Evolutionary conservation across 164 flowering plant genomes (phyloP), one percentile per base, ranked within the genome.

Genomic region (Magnolia officinalis): DNA sequence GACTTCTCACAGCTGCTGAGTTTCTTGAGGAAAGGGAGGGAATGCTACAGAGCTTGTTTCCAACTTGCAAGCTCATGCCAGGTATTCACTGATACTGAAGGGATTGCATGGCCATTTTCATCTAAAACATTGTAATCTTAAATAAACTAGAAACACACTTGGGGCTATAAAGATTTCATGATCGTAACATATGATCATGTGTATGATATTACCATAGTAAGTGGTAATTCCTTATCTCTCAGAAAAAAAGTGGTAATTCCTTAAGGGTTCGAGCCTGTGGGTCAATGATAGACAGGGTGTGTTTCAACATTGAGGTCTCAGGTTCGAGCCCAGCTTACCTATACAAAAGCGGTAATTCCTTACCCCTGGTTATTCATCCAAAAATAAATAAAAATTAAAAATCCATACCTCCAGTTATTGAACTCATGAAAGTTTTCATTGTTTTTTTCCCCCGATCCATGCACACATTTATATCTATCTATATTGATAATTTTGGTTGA

Each of bases 11-110:
- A 0, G 84, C 98, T 70, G 97, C 88, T 78, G 89, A 87, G 51
- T 95, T 95, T 82, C 88, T 95, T 73, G 86, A 88, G 9, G 92
- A 92, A 81, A 89, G 98, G 81, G 98, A 95, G 80, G 91, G 80
- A 2, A 92, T 89, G 96, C 80, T 95, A 72, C 81, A 76, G 59
- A 77, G 18, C 2, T 31, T 93, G 88, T 95, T 95, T 78, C 98
- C 97, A 0, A 84, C 89, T 73, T 82, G 91, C 80, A 89, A 93
- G 67, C 92, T 92, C 66, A 90, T 95, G 96, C 98, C 98, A 84
- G 98, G 98, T 95, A 83, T 20, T 50, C 20, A 14, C 6, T 29
- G 21, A 68, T 6, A 26, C 11, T 1, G 14, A 68, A 10, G 45
- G 45, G 45, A 37, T 3, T 5, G 6, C 45, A 5, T 37, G 45